A percentile compares a stretch with the other conserved stretches of the same genome.
These are phyloP conservation scores for Gyrodon lividus DNA, from an alignment of 768 basidiomycete genomes.

Conservation along the genomic window DNA sequence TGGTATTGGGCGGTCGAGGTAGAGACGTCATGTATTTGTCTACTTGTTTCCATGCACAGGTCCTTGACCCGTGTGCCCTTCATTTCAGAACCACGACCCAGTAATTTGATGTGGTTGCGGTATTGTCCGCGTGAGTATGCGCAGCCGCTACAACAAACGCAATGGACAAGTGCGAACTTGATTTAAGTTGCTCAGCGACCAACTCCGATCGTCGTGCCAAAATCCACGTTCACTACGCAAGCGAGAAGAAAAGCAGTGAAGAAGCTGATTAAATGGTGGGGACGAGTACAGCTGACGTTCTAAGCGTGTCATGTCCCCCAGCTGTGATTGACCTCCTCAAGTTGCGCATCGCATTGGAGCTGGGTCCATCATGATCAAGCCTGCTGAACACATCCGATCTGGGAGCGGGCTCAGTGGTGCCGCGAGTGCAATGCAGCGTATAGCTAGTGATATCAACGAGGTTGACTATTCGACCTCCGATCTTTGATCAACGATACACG, in stretches of 20 bases:
- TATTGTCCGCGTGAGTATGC: no score
- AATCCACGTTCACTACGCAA: not conserved
- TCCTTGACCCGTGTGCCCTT: constrained; percentile 21
- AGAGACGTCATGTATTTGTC: constrained; percentile 14
- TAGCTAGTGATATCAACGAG: constrained; percentile 8
- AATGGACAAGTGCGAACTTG: no score
- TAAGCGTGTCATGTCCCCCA: no score
- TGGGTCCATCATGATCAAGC: not conserved
- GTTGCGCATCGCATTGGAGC: no score
- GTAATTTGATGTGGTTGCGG: constrained; percentile 1
- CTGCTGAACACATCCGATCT: not conserved
- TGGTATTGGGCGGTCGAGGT: constrained; percentile 7
- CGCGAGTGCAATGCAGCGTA: not conserved
- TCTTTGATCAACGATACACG: not conserved
- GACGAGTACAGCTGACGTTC: not conserved
- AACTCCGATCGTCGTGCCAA: no score
- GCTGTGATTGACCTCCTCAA: no score
- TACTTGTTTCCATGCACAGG: constrained; percentile 20
- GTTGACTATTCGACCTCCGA: constrained; percentile 1
- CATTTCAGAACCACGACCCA: constrained; percentile 8
- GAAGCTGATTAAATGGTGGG: not conserved
- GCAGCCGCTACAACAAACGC: no score
- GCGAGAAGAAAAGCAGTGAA: not conserved
- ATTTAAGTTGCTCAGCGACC: no score
- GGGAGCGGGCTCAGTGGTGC: constrained; percentile 14